Evolutionary conservation across 345 rosid genomes (phyloP), one percentile per base, ranked within the genome.

Genomic region (Excoecaria cochinchinensis): DNA sequence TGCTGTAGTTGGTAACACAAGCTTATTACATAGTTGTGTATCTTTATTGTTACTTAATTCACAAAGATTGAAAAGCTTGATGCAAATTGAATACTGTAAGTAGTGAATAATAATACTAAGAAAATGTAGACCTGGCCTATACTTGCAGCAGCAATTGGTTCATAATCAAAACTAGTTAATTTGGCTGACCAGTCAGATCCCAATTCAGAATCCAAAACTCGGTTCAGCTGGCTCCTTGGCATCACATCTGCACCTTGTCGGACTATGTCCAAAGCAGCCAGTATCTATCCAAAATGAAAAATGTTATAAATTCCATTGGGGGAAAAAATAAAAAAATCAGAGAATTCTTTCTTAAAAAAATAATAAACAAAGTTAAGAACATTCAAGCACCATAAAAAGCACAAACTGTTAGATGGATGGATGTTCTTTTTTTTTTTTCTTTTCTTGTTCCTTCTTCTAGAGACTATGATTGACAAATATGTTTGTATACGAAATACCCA

Each of bases 81-180:
- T 22, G 42, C 44, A 25, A 58, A 61, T 16, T 73, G 76, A 73
- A 61, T n/a, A n/a, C n/a, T n/a, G n/a, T n/a, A n/a, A n/a, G n/a
- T n/a, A n/a, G n/a, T n/a, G n/a, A n/a, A n/a, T n/a, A n/a, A n/a
- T n/a, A n/a, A n/a, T n/a, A n/a, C n/a, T n/a, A n/a, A n/a, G n/a
- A n/a, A n/a, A n/a, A n/a, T n/a, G n/a, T n/a, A n/a, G n/a, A 93
- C 99, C 98, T 93, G 98, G 78, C 99, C 99, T 65, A 95, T 93
- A 83, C 99, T 95, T 19, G 99, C 99, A 69, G 99, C 91, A 59
- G 99, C 99, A 56, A 95, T 38, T 58, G 99, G 98, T 70, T 95
- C 98, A 84, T 93, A 95, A 88, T 93, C 97, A 74, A 95, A 95
- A 77, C 97, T 95, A 61, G 82, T 80, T 84, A 95, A 78, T 72